Conservation (phyloP, 768 basidiomycete genomes). For the Megacollybia marginata region DNA sequence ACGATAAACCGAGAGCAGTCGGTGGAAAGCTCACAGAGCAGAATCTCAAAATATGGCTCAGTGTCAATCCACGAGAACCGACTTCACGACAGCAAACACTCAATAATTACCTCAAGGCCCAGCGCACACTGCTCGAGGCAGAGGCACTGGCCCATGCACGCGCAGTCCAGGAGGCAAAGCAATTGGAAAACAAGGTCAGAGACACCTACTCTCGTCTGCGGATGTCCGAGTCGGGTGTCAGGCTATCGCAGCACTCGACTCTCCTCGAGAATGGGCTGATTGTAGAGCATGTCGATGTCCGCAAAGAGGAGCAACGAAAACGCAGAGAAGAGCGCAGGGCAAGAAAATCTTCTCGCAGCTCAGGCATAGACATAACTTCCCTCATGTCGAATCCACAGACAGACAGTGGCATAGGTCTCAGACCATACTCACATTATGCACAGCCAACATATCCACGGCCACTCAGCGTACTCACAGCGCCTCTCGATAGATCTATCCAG, state of each 20-base stretch:
- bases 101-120: slow-evolving; percentile 73
- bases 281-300: slow-evolving; percentile 80
- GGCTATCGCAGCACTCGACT: slow-evolving; percentile 68
- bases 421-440: slow-evolving; percentile 58
- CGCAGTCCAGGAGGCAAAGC: slow-evolving; percentile 70
- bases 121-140: slow-evolving; percentile 73
- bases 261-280: slow-evolving; percentile 86
- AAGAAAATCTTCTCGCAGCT: slow-evolving; percentile 68
- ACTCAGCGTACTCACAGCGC: slow-evolving; percentile 52
- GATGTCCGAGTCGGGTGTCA: slow-evolving; percentile 66
- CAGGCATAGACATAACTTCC: slow-evolving; percentile 64
- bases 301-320: slow-evolving; percentile 69
- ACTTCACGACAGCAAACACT: slow-evolving; percentile 79
- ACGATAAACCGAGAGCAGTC: slow-evolving; percentile 49
- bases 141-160: slow-evolving; percentile 74
- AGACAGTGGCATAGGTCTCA: slow-evolving; percentile 44
- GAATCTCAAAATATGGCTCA: slow-evolving; percentile 76
- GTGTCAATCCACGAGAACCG: slow-evolving; percentile 87
- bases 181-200: slow-evolving; percentile 69
- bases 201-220: slow-evolving; percentile 76
- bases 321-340: slow-evolving; percentile 66
- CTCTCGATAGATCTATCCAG: slow-evolving; percentile 55
- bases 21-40: slow-evolving; percentile 70
- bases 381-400: slow-evolving; percentile 60
- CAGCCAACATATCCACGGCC: slow-evolving; percentile 46